A percentile compares a stretch with the other conserved stretches of the same genome.
phyloP scores from a whole-genome alignment of 2,329 filamentous ascomycete species.

The Epichloe gansuensis region DNA sequence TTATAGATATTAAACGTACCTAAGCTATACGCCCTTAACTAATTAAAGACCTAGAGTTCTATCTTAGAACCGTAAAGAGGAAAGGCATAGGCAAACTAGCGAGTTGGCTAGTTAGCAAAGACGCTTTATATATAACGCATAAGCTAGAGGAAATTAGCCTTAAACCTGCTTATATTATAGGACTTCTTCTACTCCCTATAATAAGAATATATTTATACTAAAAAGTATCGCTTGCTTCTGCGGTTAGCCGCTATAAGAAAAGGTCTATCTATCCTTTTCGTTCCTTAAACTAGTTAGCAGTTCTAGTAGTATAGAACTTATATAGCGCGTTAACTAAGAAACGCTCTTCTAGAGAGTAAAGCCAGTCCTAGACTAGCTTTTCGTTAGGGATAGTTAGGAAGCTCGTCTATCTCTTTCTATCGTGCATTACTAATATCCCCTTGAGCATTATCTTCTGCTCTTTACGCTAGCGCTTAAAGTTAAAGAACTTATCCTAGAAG shows the following conservation, averaged over 20 bases:
- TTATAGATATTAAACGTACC: slow-evolving; percentile 9
- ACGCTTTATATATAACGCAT: slow-evolving; percentile 8
- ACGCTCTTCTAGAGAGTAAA: slow-evolving; percentile 2
- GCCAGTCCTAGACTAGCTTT: slow-evolving; percentile 2
- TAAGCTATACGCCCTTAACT: slow-evolving; percentile 11
- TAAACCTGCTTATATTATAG: slow-evolving; percentile 8
- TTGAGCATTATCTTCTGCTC: slow-evolving; percentile 6
- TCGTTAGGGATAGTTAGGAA: slow-evolving; percentile 8
- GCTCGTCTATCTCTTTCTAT: slow-evolving; percentile 8
- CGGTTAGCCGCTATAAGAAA: slow-evolving; percentile 10
- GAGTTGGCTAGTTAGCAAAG: slow-evolving; percentile 10
- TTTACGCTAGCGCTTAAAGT: slow-evolving; percentile 6
- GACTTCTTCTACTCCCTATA: slow-evolving; percentile 12
- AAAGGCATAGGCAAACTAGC: slow-evolving; percentile 12
- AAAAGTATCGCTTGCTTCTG: slow-evolving; percentile 1
- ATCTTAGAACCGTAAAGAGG: slow-evolving; percentile 6
- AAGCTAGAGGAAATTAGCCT: slow-evolving; percentile 10
- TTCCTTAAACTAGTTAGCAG: slow-evolving; percentile 10
- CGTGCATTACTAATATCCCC: slow-evolving; percentile 3
- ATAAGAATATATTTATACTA: slow-evolving; percentile 11
- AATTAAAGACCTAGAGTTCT: slow-evolving; percentile 14
- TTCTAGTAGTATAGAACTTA: slow-evolving; percentile 9
- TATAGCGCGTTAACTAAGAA: slow-evolving; percentile 8
- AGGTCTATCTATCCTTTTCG: slow-evolving; percentile 11
- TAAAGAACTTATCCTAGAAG: slow-evolving; percentile 9